Conservation (phyloP, 257 asterid genomes). For the Solanum virginianum region DNA sequence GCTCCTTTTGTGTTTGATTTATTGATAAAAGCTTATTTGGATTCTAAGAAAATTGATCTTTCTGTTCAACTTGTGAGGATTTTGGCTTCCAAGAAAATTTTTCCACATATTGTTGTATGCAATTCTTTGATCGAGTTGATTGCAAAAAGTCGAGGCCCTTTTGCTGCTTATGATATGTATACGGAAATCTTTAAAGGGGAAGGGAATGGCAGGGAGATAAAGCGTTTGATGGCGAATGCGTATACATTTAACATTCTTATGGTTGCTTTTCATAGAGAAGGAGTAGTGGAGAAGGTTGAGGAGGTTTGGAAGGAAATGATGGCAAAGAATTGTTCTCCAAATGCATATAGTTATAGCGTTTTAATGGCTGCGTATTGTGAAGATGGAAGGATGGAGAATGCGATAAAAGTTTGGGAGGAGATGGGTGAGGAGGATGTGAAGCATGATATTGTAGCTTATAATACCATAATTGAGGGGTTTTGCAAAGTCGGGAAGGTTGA, state of each 20-base stretch:
- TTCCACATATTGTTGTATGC: conserved; percentile 31
- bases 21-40: conserved; percentile 53
- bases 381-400: conserved; percentile 41
- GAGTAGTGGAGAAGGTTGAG: conserved; percentile 54
- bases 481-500: conserved; percentile 40
- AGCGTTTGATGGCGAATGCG: conserved; percentile 18
- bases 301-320: conserved; percentile 61
- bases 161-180: conserved; percentile 52
- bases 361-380: conserved; percentile 52
- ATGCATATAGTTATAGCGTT: conserved; percentile 32
- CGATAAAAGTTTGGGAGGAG: conserved; percentile 46
- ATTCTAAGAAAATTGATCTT: conserved; percentile 50
- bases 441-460: conserved; percentile 41
- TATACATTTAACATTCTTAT: conserved; percentile 47
- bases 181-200: conserved; percentile 23
- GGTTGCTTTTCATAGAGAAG: conserved; percentile 62
- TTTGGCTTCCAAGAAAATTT: conserved; percentile 42
- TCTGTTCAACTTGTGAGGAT: conserved; percentile 36
- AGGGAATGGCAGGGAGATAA: conserved; percentile 1
- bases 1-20: conserved; percentile 89
- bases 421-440: conserved; percentile 33
- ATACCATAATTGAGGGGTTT: conserved; percentile 64
- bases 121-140: conserved; percentile 63
- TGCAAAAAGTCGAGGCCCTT: conserved; percentile 42
- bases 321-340: conserved; percentile 31